Evolutionary conservation across 2,329 filamentous ascomycete species (phyloP), one percentile per base, ranked within the genome.

Genomic region (Ceratocystis cubensis): DNA sequence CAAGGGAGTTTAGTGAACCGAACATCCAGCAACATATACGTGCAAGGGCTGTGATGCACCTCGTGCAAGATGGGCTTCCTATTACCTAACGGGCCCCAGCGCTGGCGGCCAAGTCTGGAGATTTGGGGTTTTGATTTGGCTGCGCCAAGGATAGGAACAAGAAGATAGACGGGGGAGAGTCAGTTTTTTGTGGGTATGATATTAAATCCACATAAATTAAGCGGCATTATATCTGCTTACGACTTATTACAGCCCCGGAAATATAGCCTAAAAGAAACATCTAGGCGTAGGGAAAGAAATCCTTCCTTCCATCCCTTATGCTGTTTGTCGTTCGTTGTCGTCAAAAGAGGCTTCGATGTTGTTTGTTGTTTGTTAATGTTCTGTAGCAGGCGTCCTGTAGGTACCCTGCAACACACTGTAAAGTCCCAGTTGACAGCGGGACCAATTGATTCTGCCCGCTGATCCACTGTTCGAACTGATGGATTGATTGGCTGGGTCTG

Each of bases 391-490:
- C 37, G 10, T 13, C 10, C 37, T 41, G 37, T 41, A n/a, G 62
- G 33, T 28, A 17, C 20, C 46, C 30, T n/a, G 53, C 13, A 50
- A 48, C 13, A 33, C 28, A 20, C 37, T 25, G 37, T 41, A 41
- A 56, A 56, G 20, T 15, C 22, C 45, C 22, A 25, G 30, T 37
- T 65, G 65, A 63, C 61, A 66, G 65, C 65, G 65, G 65, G 65
- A 66, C 65, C 63, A 66, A 61, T 64, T 64, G 65, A 48, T 61
- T 61, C 48, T 64, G 65, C 28, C 28, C 65, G 17, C 30, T 57
- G 45, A 57, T 13, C 17, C 20, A 30, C 37, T 46, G 4, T 4
- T 50, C 28, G 44, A 15, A 15, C 22, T 13, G 44, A 4, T n/a
- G 10, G 61, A 25, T 50, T n/a, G 30, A 13, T 25, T 61, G 59